Percentiles rank a stretch among this genome's conserved stretches.
These are phyloP conservation scores for Aspergillus alliaceus DNA, from an alignment of 2,329 filamentous ascomycete genomes.

Conservation along the genomic window DNA sequence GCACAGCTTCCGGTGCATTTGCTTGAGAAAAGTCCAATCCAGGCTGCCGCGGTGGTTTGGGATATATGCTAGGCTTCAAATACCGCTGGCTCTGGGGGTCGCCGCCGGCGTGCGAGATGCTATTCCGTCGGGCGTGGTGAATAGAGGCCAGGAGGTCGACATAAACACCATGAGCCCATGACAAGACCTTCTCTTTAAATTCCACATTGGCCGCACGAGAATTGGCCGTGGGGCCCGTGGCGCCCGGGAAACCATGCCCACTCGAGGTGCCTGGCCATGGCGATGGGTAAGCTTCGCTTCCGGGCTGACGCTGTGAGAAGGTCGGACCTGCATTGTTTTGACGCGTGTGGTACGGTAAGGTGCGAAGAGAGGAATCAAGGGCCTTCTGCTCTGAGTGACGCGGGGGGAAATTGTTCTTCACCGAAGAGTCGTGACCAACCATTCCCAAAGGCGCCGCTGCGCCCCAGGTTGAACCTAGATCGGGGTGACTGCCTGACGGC, in stretches of 20 bases:
- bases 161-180: constrained; percentile 72
- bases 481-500: constrained; percentile 25
- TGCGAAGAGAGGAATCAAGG: constrained; percentile 27
- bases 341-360: constrained; percentile 29
- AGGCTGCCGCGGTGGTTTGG: constrained; percentile 60
- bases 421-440: constrained; percentile 27
- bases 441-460: constrained; percentile 25
- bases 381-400: constrained; percentile 37
- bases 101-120: constrained; percentile 47
- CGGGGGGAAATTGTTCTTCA: constrained; percentile 39
- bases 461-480: constrained; percentile 33
- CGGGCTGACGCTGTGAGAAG: constrained; percentile 18
- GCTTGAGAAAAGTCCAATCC: constrained; percentile 50
- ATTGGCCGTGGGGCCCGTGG: constrained; percentile 18
- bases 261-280: constrained; percentile 26
- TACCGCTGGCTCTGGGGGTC: constrained; percentile 45
- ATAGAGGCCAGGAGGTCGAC: constrained; percentile 67
- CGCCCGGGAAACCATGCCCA: constrained; percentile 23
- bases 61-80: constrained; percentile 59
- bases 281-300: constrained; percentile 23
- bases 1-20: constrained; percentile 22
- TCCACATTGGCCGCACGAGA: constrained; percentile 41
- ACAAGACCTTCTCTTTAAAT: constrained; percentile 68
- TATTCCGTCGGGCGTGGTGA: constrained; percentile 53
- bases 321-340: constrained; percentile 20